A percentile compares a stretch with the other conserved stretches of the same genome.
phyloP scores from a whole-genome alignment of 2,329 filamentous ascomycete genomes.

The Trichoderma oligosporum region DNA sequence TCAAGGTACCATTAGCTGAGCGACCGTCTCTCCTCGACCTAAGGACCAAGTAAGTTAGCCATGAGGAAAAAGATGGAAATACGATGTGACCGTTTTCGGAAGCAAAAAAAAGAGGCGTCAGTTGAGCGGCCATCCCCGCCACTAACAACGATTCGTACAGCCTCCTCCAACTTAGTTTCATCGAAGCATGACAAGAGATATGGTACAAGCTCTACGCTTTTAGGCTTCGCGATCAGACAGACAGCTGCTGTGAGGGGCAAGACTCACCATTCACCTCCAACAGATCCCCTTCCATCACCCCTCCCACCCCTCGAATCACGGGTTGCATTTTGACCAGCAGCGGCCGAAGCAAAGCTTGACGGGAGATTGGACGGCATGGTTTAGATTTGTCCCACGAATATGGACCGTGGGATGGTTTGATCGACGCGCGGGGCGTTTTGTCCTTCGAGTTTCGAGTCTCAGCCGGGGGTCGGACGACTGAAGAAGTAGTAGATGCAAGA shows the following conservation, averaged over 20 bases:
- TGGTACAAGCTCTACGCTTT: constrained; percentile 21
- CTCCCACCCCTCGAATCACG: constrained; percentile 58
- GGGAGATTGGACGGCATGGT: constrained; percentile 70
- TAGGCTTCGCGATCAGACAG: neutral
- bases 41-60: constrained; percentile 15
- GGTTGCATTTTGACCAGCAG: constrained; percentile 67
- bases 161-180: constrained; percentile 1
- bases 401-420: constrained; percentile 1
- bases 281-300: constrained; percentile 52
- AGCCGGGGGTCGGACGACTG: constrained; percentile 13
- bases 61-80: constrained; percentile 3
- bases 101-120: constrained; percentile 3
- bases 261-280: constrained; percentile 70
- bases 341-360: constrained; percentile 80
- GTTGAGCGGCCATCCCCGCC: constrained; percentile 10
- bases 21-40: constrained; percentile 59
- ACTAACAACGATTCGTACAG: neutral
- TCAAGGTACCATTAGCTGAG: constrained; percentile 59
- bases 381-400: constrained; percentile 23
- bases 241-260: constrained; percentile 17
- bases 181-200: constrained; percentile 19
- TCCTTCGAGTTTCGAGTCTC: constrained; percentile 10
- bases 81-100: constrained; percentile 3
- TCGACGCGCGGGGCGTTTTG: constrained; percentile 16
- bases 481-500: constrained; percentile 12